Base-by-base conservation (phyloP, 75 land plant species). In the Larix kaempferi region DNA sequence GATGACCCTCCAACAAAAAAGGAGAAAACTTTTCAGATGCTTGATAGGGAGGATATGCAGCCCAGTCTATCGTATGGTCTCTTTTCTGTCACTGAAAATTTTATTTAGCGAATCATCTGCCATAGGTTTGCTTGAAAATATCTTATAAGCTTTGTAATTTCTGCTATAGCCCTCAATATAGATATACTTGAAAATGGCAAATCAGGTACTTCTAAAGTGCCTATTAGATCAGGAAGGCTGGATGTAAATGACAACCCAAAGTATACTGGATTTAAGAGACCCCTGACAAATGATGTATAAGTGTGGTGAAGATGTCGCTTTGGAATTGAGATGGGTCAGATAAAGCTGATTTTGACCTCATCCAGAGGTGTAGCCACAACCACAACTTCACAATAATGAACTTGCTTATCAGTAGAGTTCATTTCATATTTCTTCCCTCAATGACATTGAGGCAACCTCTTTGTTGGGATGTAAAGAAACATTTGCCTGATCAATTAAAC, bases 321-420 rank as follows among this genome's bases (percentile, higher is more conserved):
- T 33, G 95, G 88, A 80, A 93, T 61, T 35, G 86, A 73, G 75
- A 95, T 52, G 84, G 78, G 56, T 95, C n/a, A 95, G 6, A 15
- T 74, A 77, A 95, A 88, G 3, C 59, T 81, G 64, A 95, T 91
- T 54, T 89, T 82, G 60, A 82, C 57, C 80, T 96, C 99, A 87
- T 96, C 99, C 23, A 96, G 73, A 6, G 99, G 91, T 19, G 92
- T 90, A 62, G 99, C 99, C 63, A 92, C 76, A 52, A 92, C 89
- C 91, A 90, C 81, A 41, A 92, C 91, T 69, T 90, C 85, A 84
- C 95, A 95, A 37, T 64, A 49, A 49, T 84, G 85, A 52, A 62
- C 64, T 57, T 82, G 86, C 76, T 91, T 91, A 25, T 80, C 72
- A 13, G 83, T 77, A 37, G 86, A 80, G 21, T 82, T 86, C 15